These are phyloP conservation scores for Acidomyces sp. DNA, from an alignment of 495 filamentous ascomycete species.

Conservation along the genomic window DNA sequence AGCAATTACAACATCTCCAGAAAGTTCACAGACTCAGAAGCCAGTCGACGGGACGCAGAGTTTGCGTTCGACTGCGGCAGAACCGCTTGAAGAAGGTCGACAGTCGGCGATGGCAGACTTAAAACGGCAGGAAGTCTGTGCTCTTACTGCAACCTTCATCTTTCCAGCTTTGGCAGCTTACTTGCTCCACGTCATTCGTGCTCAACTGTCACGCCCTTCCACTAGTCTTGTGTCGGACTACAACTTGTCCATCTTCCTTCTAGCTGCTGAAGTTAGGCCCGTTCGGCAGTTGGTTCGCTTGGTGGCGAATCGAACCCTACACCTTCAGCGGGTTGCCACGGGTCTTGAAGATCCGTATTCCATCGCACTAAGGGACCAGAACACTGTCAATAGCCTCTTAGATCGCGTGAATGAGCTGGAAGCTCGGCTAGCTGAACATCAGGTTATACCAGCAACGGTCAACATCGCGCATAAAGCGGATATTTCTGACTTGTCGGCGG, in stretches of 20 bases:
- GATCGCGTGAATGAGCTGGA: slow-evolving; percentile 62
- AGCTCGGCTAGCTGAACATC: slow-evolving; percentile 36
- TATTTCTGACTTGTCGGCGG: slow-evolving; percentile 39
- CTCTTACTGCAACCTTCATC: slow-evolving; percentile 64
- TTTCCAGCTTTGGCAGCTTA: slow-evolving; percentile 53
- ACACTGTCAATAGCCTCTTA: slow-evolving; percentile 43
- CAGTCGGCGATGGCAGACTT: slow-evolving; percentile 38
- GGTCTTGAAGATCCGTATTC: slow-evolving; percentile 31
- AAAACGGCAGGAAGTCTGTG: slow-evolving; percentile 58
- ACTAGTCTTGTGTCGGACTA: slow-evolving; percentile 42
- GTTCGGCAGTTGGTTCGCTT: slow-evolving; percentile 68
- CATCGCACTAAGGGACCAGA: slow-evolving; percentile 19
- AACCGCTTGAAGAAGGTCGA: too few relatives aligned
- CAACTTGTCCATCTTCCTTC: slow-evolving; percentile 79
- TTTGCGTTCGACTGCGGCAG: too few relatives aligned
- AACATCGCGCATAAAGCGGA: slow-evolving; percentile 25
- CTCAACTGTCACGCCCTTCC: slow-evolving; percentile 60
- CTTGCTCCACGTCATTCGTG: slow-evolving; percentile 20
- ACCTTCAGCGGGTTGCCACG: slow-evolving; percentile 63
- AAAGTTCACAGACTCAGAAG: too few relatives aligned
- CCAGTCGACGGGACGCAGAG: slow-evolving; percentile 19
- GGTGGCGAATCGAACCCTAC: slow-evolving; percentile 62
- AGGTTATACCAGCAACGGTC: slow-evolving; percentile 13
- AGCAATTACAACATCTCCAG: too few relatives aligned
- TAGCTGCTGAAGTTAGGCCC: slow-evolving; percentile 76